phyloP scores from a whole-genome alignment of 2,329 filamentous ascomycete genomes.

The Cladophialophora chaetospira region DNA sequence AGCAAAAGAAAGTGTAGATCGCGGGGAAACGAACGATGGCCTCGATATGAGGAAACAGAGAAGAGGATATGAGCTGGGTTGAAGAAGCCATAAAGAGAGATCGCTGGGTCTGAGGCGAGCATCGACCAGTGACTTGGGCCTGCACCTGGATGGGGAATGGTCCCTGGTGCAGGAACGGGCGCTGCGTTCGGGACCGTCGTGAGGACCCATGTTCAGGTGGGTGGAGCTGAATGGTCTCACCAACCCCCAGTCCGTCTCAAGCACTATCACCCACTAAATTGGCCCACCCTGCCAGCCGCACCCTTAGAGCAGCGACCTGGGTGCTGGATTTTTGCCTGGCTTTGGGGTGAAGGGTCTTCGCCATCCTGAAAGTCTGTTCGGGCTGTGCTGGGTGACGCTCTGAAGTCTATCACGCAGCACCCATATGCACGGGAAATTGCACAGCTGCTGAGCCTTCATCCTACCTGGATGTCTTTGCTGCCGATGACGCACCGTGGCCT shows the following conservation, averaged over 20 bases:
- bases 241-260: slow-evolving; percentile 29
- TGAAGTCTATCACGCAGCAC: slow-evolving; percentile 26
- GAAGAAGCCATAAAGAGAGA: slow-evolving; percentile 33
- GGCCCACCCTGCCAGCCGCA: slow-evolving; percentile 27
- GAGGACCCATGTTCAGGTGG: slow-evolving; percentile 31
- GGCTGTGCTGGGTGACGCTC: slow-evolving; percentile 28
- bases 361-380: slow-evolving; percentile 4
- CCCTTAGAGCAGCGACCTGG: slow-evolving; percentile 26
- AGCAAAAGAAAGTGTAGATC: slow-evolving; percentile 31
- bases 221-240: slow-evolving; percentile 22
- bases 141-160: slow-evolving; percentile 22
- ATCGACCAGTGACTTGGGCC: slow-evolving; percentile 30
- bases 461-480: not conserved
- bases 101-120: slow-evolving; percentile 30
- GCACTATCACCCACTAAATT: slow-evolving; percentile 34
- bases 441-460: slow-evolving; percentile 18
- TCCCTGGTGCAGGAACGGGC: slow-evolving; percentile 30
- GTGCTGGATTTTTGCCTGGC: slow-evolving; percentile 8
- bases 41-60: slow-evolving; percentile 34
- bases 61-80: slow-evolving; percentile 29
- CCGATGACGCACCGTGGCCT: slow-evolving; percentile 24
- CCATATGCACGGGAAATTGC: slow-evolving; percentile 32
- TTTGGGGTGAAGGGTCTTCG: not conserved
- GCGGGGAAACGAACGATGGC: slow-evolving; percentile 33
- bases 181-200: slow-evolving; percentile 33